Conservation (phyloP, 352 stramenopile species). For the Pythium dissimile region DNA sequence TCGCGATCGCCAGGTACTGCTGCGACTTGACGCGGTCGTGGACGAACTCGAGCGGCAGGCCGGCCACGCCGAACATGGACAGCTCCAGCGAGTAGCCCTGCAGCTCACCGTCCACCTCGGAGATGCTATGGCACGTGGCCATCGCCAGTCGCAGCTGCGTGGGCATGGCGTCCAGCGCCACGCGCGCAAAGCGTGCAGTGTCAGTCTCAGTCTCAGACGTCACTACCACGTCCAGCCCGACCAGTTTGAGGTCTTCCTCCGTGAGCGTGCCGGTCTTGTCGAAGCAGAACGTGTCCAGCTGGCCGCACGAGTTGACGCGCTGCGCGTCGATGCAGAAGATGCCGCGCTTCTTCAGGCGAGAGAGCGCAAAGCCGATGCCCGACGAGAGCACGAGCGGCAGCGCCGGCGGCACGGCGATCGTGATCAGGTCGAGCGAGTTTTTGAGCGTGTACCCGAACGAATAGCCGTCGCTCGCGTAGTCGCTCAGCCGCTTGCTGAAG, state of each 20-base stretch:
- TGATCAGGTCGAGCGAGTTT: constrained; percentile 63
- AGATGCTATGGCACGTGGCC: constrained; percentile 46
- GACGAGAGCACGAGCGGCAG: constrained; percentile 56
- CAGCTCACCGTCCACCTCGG: constrained; percentile 27
- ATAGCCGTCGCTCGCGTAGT: constrained; percentile 28
- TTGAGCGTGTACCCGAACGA: constrained; percentile 30
- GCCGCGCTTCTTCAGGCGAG: constrained; percentile 34
- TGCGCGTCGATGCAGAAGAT: constrained; percentile 73
- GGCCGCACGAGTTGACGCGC: constrained; percentile 47
- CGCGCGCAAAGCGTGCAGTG: not conserved
- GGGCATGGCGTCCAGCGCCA: constrained; percentile 10
- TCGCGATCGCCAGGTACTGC: no score
- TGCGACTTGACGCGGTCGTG: constrained; percentile 22
- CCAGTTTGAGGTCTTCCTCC: constrained; percentile 38
- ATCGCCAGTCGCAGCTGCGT: constrained; percentile 27
- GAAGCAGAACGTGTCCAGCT: constrained; percentile 64
- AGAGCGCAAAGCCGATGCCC: constrained; percentile 54
- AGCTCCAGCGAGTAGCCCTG: constrained; percentile 51
- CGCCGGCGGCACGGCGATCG: constrained; percentile 49
- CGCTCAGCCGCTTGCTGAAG: constrained; percentile 48
- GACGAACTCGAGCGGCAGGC: constrained; percentile 26
- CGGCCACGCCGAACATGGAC: constrained; percentile 45
- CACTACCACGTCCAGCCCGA: constrained; percentile 35
- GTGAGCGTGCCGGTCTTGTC: constrained; percentile 70
- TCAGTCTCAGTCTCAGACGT: no score